Evolutionary conservation across 1,139 yeast species (phyloP).

Genomic region (Candida glucosophila): DNA sequence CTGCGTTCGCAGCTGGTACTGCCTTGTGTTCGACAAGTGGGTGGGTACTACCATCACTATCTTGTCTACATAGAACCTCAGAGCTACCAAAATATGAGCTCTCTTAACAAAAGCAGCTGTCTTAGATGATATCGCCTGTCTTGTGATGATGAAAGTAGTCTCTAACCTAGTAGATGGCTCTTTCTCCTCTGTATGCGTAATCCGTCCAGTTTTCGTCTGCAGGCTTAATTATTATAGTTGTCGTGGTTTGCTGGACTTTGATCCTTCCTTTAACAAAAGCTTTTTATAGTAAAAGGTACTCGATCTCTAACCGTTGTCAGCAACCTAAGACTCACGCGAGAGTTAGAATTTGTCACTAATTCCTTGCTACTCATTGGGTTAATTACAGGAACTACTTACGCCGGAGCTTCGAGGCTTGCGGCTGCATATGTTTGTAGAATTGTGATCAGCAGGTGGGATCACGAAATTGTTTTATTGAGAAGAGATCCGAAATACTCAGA

Average conservation of each 20-base stretch:
- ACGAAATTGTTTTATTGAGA: slow-evolving; percentile 1
- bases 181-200: slow-evolving; percentile 3
- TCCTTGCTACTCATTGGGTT: slow-evolving; percentile 3
- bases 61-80: slow-evolving; percentile 2
- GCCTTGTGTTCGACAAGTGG: slow-evolving; percentile 5
- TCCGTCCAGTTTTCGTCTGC: slow-evolving; percentile 4
- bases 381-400: slow-evolving; percentile 3
- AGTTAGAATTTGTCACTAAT: slow-evolving; percentile 2
- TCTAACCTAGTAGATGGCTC: slow-evolving; percentile 3
- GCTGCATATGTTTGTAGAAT: slow-evolving; percentile 5
- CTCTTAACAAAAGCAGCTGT: slow-evolving; percentile 4
- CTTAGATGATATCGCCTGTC: slow-evolving; percentile 4
- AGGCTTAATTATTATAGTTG: slow-evolving; percentile 1
- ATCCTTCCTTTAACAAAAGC: slow-evolving; percentile 3
- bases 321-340: no score
- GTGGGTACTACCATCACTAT: slow-evolving; percentile 5
- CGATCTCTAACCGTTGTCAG: background rate
- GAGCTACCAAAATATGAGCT: slow-evolving; percentile 3
- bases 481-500: no score
- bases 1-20: slow-evolving; percentile 5
- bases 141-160: slow-evolving; percentile 4
- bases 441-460: slow-evolving; percentile 4
- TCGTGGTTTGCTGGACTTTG: slow-evolving; percentile 1
- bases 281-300: background rate
- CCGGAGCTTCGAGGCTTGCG: slow-evolving; percentile 4